These are phyloP conservation scores for Neurospora sp. DNA, from an alignment of 495 filamentous ascomycete species.

Conservation along the genomic window DNA sequence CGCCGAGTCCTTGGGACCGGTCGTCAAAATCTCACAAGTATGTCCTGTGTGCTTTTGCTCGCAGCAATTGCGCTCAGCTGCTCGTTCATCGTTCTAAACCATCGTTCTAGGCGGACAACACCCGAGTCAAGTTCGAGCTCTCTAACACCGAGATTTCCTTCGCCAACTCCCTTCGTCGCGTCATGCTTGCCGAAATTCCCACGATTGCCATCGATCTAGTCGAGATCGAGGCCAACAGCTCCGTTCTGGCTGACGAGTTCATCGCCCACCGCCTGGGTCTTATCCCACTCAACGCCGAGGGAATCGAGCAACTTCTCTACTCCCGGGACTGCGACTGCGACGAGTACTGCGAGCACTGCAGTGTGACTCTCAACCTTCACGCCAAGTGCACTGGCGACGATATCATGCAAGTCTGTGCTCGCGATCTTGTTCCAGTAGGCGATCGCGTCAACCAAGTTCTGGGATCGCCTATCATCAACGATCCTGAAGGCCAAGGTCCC, in stretches of 20 bases:
- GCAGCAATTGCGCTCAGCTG: neutral
- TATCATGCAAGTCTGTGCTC: constrained; percentile 82
- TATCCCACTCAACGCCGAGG: constrained; percentile 74
- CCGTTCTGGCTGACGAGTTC: constrained; percentile 91
- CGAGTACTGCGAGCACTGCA: constrained; percentile 81
- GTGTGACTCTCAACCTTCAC: constrained; percentile 70
- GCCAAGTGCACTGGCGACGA: constrained; percentile 73
- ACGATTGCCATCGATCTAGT: constrained; percentile 93
- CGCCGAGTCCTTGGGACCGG: constrained; percentile 54
- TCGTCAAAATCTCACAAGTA: constrained; percentile 64
- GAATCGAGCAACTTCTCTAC: constrained; percentile 74
- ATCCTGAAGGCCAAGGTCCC: constrained; percentile 66
- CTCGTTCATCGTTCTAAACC: constrained; percentile 4
- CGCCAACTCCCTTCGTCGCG: constrained; percentile 87
- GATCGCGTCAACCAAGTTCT: constrained; percentile 49
- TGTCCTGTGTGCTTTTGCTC: constrained; percentile 11
- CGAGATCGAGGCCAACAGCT: constrained; percentile 86
- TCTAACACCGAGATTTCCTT: constrained; percentile 73
- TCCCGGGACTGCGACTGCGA: constrained; percentile 96
- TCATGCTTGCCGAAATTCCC: constrained; percentile 88
- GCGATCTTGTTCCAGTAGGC: constrained; percentile 67
- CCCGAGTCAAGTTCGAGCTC: constrained; percentile 74
- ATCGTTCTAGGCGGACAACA: constrained; percentile 47
- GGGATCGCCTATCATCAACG: constrained; percentile 80
- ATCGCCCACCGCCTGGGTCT: constrained; percentile 87